Evolutionary conservation across 768 basidiomycete species (phyloP), one percentile per base, ranked within the genome.

Genomic region (Xerocomus brunneocitrinus): DNA sequence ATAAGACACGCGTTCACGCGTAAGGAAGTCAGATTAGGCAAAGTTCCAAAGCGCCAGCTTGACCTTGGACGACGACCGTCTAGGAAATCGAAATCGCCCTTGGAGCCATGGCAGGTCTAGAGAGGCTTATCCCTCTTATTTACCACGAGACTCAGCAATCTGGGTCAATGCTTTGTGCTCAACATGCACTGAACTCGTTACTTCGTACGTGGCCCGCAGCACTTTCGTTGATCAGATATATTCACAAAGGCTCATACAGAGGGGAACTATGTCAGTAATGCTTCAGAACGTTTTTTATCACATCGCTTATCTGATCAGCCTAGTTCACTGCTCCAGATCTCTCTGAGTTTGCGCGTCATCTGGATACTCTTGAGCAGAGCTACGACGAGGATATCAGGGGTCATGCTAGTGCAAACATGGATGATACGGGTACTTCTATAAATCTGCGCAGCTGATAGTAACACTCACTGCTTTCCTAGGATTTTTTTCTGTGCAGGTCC

Each of bases 401-500:
- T 28, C 62, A 62, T 49, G 67, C 71, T 39, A 86, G 87, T 71
- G 75, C 79, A 55, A 97, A 97, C 64, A 91, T 94, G 88, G 93
- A 97, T 60, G 93, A 95, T 67, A 91, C 91, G 27, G 93, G 91
- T 83, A 56, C 32, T 62, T 51, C 8, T 46, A 8, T 10, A 0
- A 6, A 35, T 14, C 10, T 45, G 4, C 8, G 9, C 24, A n/a
- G 7, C 10, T 5, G 8, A 31, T 19, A n/a, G 12, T 13, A 24
- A 14, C 3, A 4, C 28, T 55, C 25, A 60, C 30, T 2, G 10
- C 49, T 44, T 48, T 36, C 22, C 13, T 58, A 91, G 90, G 91
- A 2, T 97, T 91, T 68, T 97, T 97, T 71, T 95, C 93, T 2
- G 79, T 95, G 1, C 91, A 93, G 58, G 94, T 95, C 2, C 67